Conservation (phyloP, 1,139 yeast species). For the Blastobotrys serpentis region DNA sequence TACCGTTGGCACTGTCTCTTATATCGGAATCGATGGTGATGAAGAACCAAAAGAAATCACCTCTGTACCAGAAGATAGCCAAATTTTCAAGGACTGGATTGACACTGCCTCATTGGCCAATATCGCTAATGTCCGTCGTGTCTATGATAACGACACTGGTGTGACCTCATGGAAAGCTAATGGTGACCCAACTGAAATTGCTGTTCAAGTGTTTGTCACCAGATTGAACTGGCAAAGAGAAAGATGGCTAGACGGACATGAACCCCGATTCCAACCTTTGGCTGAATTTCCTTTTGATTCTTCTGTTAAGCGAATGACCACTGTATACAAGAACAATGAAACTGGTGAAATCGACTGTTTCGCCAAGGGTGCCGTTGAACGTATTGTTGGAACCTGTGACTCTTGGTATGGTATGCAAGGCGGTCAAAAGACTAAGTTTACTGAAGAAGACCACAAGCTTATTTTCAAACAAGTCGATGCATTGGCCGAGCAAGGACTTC, state of each 20-base stretch:
- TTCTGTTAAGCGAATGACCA: constrained; percentile 70
- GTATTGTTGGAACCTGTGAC: constrained; percentile 58
- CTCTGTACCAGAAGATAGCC: constrained; percentile 26
- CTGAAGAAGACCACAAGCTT: constrained; percentile 40
- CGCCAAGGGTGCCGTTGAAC: constrained; percentile 81
- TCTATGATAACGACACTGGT: constrained; percentile 39
- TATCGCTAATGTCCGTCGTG: constrained; percentile 58
- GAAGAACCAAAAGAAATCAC: constrained; percentile 19
- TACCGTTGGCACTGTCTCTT: constrained; percentile 53
- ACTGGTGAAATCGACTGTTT: constrained; percentile 44
- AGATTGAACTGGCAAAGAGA: constrained; percentile 54
- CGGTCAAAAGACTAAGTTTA: constrained; percentile 17
- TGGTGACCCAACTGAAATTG: constrained; percentile 85
- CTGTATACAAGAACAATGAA: constrained; percentile 48
- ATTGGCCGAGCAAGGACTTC: constrained; percentile 65
- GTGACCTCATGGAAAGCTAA: constrained; percentile 63
- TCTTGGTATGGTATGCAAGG: constrained; percentile 49
- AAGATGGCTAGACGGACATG: constrained; percentile 40
- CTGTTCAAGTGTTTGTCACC: constrained; percentile 69
- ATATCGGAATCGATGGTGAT: constrained; percentile 43
- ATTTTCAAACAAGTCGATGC: constrained; percentile 62
- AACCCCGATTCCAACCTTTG: constrained; percentile 13
- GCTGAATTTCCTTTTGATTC: constrained; percentile 76
- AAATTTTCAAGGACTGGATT: constrained; percentile 49
- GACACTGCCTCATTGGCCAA: constrained; percentile 68